phyloP scores from a whole-genome alignment of 2,329 filamentous ascomycete species.

The Thelonectria blattea region DNA sequence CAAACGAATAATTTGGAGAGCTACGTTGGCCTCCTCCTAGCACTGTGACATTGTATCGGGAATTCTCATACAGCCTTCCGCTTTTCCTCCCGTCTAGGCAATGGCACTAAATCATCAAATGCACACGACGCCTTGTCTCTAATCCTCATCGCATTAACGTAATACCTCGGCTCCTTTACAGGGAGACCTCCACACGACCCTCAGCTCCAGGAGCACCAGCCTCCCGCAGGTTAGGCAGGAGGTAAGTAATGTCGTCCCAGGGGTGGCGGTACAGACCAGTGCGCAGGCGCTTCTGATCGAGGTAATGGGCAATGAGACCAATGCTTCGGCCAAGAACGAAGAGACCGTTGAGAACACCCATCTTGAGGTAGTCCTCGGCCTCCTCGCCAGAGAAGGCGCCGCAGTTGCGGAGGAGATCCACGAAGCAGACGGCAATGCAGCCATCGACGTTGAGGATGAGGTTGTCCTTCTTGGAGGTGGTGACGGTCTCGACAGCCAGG shows the following conservation, averaged over 20 bases:
- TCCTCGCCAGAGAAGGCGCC: slow-evolving; percentile 96
- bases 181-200: slow-evolving; percentile 87
- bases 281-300: slow-evolving; percentile 98
- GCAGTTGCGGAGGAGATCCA: slow-evolving; percentile 96
- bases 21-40: slow-evolving; percentile 43
- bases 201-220: slow-evolving; percentile 72
- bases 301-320: slow-evolving; percentile 98
- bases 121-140: slow-evolving; percentile 40
- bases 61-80: slow-evolving; percentile 46
- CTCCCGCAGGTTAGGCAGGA: slow-evolving; percentile 80
- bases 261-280: slow-evolving; percentile 99
- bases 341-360: slow-evolving; percentile 99
- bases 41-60: slow-evolving; percentile 45
- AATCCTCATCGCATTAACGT: slow-evolving; percentile 37
- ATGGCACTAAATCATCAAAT: slow-evolving; percentile 43
- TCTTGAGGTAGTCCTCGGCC: slow-evolving; percentile 97
- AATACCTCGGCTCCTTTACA: slow-evolving; percentile 54
- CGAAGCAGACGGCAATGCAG: slow-evolving; percentile 97
- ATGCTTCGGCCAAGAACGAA: slow-evolving; percentile 98
- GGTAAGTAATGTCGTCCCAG: slow-evolving; percentile 98
- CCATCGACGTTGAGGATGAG: slow-evolving; percentile 99
- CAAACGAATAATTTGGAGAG: slow-evolving; percentile 43
- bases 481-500: slow-evolving; percentile 95
- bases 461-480: slow-evolving; percentile 99
- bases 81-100: slow-evolving; percentile 38